Base-by-base conservation (phyloP, 2,329 filamentous ascomycete species). In the Dothidotthia symphoricarpi region DNA sequence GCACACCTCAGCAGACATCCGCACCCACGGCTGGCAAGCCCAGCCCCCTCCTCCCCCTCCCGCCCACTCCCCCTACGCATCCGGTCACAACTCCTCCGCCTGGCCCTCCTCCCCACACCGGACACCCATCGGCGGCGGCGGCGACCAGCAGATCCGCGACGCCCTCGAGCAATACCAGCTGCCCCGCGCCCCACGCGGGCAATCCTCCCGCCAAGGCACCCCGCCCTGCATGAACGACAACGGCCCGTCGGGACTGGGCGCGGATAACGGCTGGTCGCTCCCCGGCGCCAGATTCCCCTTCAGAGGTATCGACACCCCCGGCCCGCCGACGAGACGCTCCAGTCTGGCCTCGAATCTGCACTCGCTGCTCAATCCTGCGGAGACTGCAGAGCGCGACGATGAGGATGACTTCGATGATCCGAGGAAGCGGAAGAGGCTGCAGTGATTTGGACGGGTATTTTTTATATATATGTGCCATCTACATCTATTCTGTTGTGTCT, bases 1-100 rank as follows among this genome's bases (percentile, higher is more conserved):
- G 45, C 93, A 98, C 68, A 98, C 93, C 2, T 91, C 90, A 26
- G 93, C 93, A 41, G 93, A 98, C 63, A 97, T 98, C 53, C 84
- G 93, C 36, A 85, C 71, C 4, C 70, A 73, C 45, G 71, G 72
- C 43, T 90, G 73, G 55, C 85, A 89, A 61, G 88, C 75, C 6
- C 74, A 65, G 47, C 71, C 57, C 31, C 64, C 69, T 19, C 59
- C 61, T 37, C 64, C 69, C 13, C 62, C 63, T 24, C 65, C 70
- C 32, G 70, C 73, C 28, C 75, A 79, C 16, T 85, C 84, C 4
- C 86, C 83, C 9, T 86, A 82, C 59, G 75, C 78, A 6, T 82
- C 83, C 3, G 81, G 81, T 9, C 75, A 80, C 45, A 75, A 75
- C 36, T 77, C 76, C 12, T 68, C 73, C 24, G 80, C 81, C 45